Base-by-base conservation (phyloP, 2,329 filamentous ascomycete genomes). In the Pseudocercospora macadamiae region DNA sequence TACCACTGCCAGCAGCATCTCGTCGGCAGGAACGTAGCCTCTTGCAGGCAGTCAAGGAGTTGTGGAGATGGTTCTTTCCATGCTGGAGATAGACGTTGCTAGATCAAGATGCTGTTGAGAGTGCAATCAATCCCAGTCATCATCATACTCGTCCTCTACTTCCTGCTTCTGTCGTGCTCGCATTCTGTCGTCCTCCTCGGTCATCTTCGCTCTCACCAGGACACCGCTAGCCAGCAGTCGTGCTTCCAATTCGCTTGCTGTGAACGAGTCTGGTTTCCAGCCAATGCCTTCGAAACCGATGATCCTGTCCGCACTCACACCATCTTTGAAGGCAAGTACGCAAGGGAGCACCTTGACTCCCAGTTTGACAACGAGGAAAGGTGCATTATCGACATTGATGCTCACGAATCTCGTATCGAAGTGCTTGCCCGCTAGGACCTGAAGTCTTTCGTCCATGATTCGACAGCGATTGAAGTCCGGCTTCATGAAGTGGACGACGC, bases 401-500 rank as follows among this genome's bases (percentile, higher is more conserved):
- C 77, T 80, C 16, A 85, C 71, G 55, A 86, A 82, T 16, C 83
- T 74, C 2, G 83, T 84, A 65, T 86, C 83, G 62, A 83, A 83
- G 67, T 86, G 83, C 59, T 82, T 82, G 16, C 77, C 76, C 1
- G 83, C 82, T 37, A 86, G 73, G 69, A 79, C 73, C 49, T 80
- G 75, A 9, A 87, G 76, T 70, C 84, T 83, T 49, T 75, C 76
- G 68, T 87, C 85, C 85, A 88, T 88, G 55, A 84, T 80, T 9
- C 76, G 74, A 72, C 85, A 88, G 55, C 85, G 80, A 18, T 80
- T 78, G 71, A 88, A 88, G 67, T 87, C 85, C 2, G 83, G 79
- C 68, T 87, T 86, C 70, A 82, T 84, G 71, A 88, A 88, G 69
- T 88, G 85, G 21, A 87, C 81, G 1, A 87, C 77, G 65, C 82